phyloP scores from a whole-genome alignment of 176 grass and related monocot genomes.

The Musa acuminata region DNA sequence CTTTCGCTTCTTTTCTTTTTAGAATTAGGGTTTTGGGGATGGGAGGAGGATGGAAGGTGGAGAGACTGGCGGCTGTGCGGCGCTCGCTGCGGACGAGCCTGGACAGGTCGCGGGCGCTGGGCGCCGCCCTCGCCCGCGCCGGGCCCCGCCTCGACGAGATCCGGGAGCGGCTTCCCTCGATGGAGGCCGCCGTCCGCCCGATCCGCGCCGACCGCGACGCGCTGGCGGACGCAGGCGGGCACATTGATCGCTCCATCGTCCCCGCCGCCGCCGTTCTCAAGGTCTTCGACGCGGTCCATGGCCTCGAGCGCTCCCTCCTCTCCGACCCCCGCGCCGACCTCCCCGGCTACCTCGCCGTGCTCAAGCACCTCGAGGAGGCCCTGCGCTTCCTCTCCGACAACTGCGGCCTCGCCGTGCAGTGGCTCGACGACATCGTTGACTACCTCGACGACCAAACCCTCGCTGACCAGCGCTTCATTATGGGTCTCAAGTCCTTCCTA shows the following conservation, averaged over 20 bases:
- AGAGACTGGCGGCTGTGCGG: constrained; percentile 41
- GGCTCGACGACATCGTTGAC: constrained; percentile 82
- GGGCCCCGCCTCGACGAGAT: constrained; percentile 61
- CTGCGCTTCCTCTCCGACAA: constrained; percentile 63
- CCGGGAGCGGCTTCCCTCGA: constrained; percentile 48
- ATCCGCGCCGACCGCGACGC: constrained; percentile 55
- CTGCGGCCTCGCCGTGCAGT: constrained; percentile 66
- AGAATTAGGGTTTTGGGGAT: constrained; percentile 5
- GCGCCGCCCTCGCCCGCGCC: constrained; percentile 30
- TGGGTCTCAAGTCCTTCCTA: constrained; percentile 39
- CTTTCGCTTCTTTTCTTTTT: not conserved
- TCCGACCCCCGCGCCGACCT: constrained; percentile 34
- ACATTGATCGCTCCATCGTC: constrained; percentile 79
- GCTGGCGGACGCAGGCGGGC: constrained; percentile 39
- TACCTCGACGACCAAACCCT: constrained; percentile 74
- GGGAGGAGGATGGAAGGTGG: constrained; percentile 17
- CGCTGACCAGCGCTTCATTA: constrained; percentile 63
- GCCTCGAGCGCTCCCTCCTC: constrained; percentile 72
- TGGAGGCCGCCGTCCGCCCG: constrained; percentile 68
- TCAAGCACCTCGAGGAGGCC: constrained; percentile 66
- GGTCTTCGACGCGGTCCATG: constrained; percentile 93
- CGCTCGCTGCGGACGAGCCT: constrained; percentile 29
- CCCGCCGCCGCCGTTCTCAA: constrained; percentile 89
- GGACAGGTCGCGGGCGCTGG: constrained; percentile 47
- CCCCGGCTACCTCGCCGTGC: constrained; percentile 46